Evolutionary conservation across 1,284 basidiomycete genomes (phyloP).

Genomic region (Athelia sp.): DNA sequence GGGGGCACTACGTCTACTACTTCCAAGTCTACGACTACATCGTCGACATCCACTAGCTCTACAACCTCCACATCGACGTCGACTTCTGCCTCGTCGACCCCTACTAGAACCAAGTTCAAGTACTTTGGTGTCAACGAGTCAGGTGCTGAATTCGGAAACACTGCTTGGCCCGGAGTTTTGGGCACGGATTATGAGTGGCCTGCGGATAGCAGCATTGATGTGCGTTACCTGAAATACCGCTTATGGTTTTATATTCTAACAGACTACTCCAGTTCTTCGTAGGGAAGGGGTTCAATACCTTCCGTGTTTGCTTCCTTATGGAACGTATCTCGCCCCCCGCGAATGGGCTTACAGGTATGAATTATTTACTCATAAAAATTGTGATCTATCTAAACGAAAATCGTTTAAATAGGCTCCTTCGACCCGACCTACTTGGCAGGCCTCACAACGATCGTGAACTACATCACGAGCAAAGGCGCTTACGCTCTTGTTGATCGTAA

Average conservation of each 20-base stretch:
- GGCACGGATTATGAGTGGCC: constrained; percentile 47
- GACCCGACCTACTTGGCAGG: constrained; percentile 46
- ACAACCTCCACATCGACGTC: no score
- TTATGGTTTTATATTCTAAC: constrained; percentile 6
- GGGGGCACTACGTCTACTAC: no score
- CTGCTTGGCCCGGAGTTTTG: constrained; percentile 40
- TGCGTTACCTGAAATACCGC: constrained; percentile 15
- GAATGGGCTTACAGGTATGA: constrained; percentile 41
- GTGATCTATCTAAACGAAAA: no score
- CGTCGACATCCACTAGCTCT: no score
- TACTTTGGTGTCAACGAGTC: constrained; percentile 62
- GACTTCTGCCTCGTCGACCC: neutral
- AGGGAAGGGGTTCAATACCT: constrained; percentile 53
- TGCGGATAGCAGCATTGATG: constrained; percentile 39
- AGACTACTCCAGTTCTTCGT: constrained; percentile 41
- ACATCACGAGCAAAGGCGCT: constrained; percentile 57
- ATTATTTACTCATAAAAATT: no score
- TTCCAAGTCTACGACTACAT: no score
- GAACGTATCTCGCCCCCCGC: constrained; percentile 51
- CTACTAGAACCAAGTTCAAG: constrained; percentile 31
- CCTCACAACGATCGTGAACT: constrained; percentile 48
- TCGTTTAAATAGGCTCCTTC: constrained; percentile 24
- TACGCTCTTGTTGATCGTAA: constrained; percentile 52
- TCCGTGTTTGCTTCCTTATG: constrained; percentile 57
- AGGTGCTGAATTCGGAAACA: constrained; percentile 52